Evolutionary conservation across 495 filamentous ascomycete species (phyloP), one percentile per base, ranked within the genome.

Genomic region (Podospora appendiculata): DNA sequence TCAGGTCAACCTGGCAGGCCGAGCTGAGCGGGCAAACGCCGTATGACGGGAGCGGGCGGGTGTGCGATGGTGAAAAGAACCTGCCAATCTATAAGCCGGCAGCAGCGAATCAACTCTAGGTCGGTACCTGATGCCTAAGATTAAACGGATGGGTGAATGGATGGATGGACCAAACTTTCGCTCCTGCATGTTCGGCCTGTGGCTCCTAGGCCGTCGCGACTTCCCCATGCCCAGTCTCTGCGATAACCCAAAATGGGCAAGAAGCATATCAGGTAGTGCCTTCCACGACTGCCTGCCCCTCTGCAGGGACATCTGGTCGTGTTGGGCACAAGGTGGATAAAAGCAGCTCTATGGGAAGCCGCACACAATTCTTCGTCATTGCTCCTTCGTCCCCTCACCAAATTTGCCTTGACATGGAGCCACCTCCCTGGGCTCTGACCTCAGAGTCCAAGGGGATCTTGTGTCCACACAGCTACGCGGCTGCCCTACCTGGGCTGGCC

Each of bases 11-110:
- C 0, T 78, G 71, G 71, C 54, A 55, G 9, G 46, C 38, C 2
- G 9, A 48, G 0, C 48, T 54, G 18, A 54, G 55, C 1, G 46
- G 51, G n/a, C 38, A 58, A 32, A 72, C 70, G 1, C 75, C 76
- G 4, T 79, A 79, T 45, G 74, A 77, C 49, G 76, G 75, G 0
- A 73, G 71, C 46, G 73, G 76, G 8, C 63, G 45, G 9, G 61
- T 77, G 8, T 68, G 58, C 43, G 75, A 78, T 54, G 73, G 68
- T 0, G 62, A 58, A n/a, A 51, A 59, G 19, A 57, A 64, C 18
- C 54, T 49, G 41, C 66, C 66, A 12, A 52, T 62, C 0, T 67
- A 67, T 42, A 58, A 49, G 5, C 13, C 46, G 8, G 55, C 61
- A 3, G 44, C 17, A 17, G 50, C 50, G 7, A 61, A 60, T 50